Conservation (phyloP, 2,329 filamentous ascomycete genomes). For the Bipolaris gigantea region DNA sequence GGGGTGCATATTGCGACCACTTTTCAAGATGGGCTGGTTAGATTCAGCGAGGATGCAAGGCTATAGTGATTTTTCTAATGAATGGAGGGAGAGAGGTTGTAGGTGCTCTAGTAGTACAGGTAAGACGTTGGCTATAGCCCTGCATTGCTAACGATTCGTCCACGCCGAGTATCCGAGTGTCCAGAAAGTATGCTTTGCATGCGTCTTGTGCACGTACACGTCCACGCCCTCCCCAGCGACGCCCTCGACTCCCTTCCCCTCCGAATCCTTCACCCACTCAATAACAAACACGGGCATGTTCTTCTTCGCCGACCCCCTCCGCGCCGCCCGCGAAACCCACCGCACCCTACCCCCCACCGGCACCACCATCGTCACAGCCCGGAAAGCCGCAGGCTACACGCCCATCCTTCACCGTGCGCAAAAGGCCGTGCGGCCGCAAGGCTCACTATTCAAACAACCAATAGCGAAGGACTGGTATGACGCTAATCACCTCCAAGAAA, state of each 20-base stretch:
- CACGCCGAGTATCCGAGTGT: neutral
- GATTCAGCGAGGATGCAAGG: constrained; percentile 14
- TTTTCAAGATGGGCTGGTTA: constrained; percentile 39
- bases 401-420: constrained; percentile 10
- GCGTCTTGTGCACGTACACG: neutral
- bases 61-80: neutral
- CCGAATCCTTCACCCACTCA: constrained; percentile 41
- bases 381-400: constrained; percentile 15
- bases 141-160: too few relatives aligned
- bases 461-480: constrained; percentile 17
- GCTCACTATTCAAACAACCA: constrained; percentile 13
- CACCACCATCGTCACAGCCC: constrained; percentile 35
- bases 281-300: constrained; percentile 47
- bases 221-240: constrained; percentile 11
- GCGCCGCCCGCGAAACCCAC: constrained; percentile 33
- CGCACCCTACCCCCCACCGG: constrained; percentile 45
- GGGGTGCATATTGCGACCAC: constrained; percentile 39
- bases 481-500: constrained; percentile 6
- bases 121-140: too few relatives aligned
- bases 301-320: constrained; percentile 36
- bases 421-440: constrained; percentile 3
- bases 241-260: constrained; percentile 23
- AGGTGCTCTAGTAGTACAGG: too few relatives aligned
- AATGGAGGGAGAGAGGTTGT: neutral
- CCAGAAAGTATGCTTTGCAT: neutral